Base-by-base conservation (phyloP, 805 yeast species). In the Candida pseudoglaebosa region DNA sequence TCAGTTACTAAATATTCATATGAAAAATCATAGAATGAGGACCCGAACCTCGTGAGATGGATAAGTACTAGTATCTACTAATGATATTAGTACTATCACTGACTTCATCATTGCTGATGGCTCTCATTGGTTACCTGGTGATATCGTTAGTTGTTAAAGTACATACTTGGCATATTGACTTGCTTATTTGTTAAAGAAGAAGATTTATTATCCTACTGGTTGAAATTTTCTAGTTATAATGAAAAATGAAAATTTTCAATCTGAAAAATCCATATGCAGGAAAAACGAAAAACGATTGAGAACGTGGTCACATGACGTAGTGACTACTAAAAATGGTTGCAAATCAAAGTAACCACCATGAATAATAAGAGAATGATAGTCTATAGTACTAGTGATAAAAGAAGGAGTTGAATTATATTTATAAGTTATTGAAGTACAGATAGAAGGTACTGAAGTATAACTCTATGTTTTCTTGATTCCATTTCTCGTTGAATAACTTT, bases 1-100 rank as follows among this genome's bases (percentile, higher is more conserved):
- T 81, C 84, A 81, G 82, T 65, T 76, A 75, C 78, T n/a, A 67
- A 59, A 49, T 55, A 52, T 47, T 52, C 53, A 56, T 53, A 54
- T 47, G 44, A 48, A 42, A 44, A 49, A 47, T 47, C 42, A 33
- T 43, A 38, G 41, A 43, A 59, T 60, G 84, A 80, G 85, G 85
- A 72, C 85, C 85, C 84, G 86, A 80, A 74, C 83, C 84, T 76
- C 83, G 29, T 26, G 29, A 26, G 29, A 26, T 10, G 29, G 9
- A 15, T 26, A 6, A 5, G 29, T 7, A 13, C 12, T 26, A 26
- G 29, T 26, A 26, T 10, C 9, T 21, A 21, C 24, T 21, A 21
- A 21, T 21, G 24, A 21, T 21, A 21, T 21, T 21, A 21, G 24
- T 21, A 9, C 24, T 21, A 7, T 21, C 9, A 9, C 9, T 21